phyloP scores from a whole-genome alignment of 2,329 filamentous ascomycete genomes.

The Fusarium palustre region DNA sequence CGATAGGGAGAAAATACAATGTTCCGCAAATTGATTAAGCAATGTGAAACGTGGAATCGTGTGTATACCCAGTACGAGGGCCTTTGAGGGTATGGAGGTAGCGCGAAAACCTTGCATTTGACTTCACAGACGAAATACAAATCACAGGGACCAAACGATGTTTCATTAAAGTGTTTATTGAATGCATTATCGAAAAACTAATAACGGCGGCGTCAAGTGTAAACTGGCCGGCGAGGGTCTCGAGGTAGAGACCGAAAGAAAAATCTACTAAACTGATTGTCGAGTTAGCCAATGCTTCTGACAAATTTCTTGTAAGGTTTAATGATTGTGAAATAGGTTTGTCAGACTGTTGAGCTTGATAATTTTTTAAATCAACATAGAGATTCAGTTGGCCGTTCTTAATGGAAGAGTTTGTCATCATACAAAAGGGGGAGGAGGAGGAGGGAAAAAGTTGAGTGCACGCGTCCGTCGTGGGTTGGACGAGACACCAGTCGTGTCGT shows the following conservation, averaged over 20 bases:
- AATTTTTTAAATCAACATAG: slow-evolving; percentile 66
- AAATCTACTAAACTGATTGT: slow-evolving; percentile 29
- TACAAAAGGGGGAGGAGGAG: slow-evolving; percentile 31
- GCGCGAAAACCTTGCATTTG: not conserved
- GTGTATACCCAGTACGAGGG: too few relatives aligned
- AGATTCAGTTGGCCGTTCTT: slow-evolving; percentile 76
- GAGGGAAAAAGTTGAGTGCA: not conserved
- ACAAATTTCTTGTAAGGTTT: not conserved
- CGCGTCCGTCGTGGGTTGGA: slow-evolving; percentile 18
- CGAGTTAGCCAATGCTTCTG: slow-evolving; percentile 43
- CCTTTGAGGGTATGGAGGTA: not conserved
- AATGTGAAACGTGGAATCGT: not conserved
- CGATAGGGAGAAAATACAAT: slow-evolving; percentile 15
- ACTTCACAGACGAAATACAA: too few relatives aligned
- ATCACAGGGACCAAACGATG: not conserved
- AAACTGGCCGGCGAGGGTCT: not conserved
- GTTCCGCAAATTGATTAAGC: not conserved
- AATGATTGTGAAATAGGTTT: slow-evolving; percentile 23
- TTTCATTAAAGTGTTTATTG: not conserved
- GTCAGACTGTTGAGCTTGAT: slow-evolving; percentile 77
- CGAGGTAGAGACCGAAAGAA: not conserved
- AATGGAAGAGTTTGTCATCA: slow-evolving; percentile 70
- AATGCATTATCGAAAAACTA: not conserved
- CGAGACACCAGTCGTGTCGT: slow-evolving; percentile 28
- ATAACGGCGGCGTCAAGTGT: not conserved